Evolutionary conservation across 2,329 filamentous ascomycete species (phyloP).

Genomic region (Whalleya microplaca): DNA sequence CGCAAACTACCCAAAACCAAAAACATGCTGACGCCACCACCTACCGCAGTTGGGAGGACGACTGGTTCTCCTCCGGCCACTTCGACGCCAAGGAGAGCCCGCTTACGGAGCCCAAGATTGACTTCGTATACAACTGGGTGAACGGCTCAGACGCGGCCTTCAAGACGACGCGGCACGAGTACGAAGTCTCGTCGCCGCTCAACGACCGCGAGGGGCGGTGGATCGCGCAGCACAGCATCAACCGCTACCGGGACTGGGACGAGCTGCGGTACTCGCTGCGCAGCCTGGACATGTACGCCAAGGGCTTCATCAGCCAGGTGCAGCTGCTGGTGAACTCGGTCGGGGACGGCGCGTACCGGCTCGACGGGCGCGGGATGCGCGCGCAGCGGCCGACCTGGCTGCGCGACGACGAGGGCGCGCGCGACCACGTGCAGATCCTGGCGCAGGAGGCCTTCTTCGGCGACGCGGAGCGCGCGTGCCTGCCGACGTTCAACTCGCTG

Average conservation of each 20-base stretch:
- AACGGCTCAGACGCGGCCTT: conserved; percentile 47
- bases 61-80: conserved; percentile 43
- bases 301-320: conserved; percentile 45
- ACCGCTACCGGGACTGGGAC: conserved; percentile 49
- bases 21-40: not conserved
- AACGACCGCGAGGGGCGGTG: conserved; percentile 46
- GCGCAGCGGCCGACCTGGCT: conserved; percentile 45
- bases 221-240: conserved; percentile 45
- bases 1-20: not conserved
- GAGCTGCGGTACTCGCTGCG: conserved; percentile 49
- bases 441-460: conserved; percentile 48
- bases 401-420: conserved; percentile 37
- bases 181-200: conserved; percentile 44
- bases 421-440: conserved; percentile 40
- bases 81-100: conserved; percentile 37
- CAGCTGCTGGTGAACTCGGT: conserved; percentile 48
- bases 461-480: conserved; percentile 40
- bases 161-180: conserved; percentile 40
- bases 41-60: conserved; percentile 39
- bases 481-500: conserved; percentile 49
- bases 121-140: conserved; percentile 50
- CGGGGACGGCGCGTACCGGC: conserved; percentile 29
- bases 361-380: conserved; percentile 26
- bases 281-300: conserved; percentile 46
- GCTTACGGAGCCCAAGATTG: conserved; percentile 44